Percentiles rank a stretch among this genome's conserved stretches.
These are phyloP conservation scores for Purshia tridentata DNA, from an alignment of 306 rosid species.

Conservation along the genomic window DNA sequence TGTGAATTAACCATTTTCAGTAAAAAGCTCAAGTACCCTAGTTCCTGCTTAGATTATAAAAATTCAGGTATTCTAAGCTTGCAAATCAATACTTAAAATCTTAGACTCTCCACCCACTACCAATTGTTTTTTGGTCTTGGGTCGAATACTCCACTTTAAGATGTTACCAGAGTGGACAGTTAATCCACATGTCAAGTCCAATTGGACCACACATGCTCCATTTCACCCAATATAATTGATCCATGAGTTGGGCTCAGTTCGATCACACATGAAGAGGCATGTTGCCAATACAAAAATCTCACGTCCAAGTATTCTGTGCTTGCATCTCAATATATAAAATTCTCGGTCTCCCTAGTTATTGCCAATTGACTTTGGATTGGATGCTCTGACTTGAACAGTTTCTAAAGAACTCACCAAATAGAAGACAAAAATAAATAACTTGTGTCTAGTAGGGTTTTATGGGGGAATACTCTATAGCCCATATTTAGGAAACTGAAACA, in stretches of 20 bases:
- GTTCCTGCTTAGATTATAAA: not conserved
- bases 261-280: not conserved
- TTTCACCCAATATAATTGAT: not conserved
- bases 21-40: not conserved
- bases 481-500: not conserved
- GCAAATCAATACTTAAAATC: not conserved
- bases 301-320: not conserved
- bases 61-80: not conserved
- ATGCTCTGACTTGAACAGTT: not conserved
- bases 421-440: not conserved
- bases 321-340: not conserved
- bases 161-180: not conserved
- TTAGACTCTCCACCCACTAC: not conserved
- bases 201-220: not conserved
- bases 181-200: not conserved
- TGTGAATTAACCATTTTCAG: not conserved
- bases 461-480: not conserved
- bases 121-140: not conserved
- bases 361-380: not conserved
- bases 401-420: not conserved
- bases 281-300: not conserved
- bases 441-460: not conserved
- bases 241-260: not conserved
- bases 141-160: not conserved
- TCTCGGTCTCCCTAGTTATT: not conserved